Conservation (phyloP, 2,329 filamentous ascomycete genomes). For the Tricladium varicosporioides region DNA sequence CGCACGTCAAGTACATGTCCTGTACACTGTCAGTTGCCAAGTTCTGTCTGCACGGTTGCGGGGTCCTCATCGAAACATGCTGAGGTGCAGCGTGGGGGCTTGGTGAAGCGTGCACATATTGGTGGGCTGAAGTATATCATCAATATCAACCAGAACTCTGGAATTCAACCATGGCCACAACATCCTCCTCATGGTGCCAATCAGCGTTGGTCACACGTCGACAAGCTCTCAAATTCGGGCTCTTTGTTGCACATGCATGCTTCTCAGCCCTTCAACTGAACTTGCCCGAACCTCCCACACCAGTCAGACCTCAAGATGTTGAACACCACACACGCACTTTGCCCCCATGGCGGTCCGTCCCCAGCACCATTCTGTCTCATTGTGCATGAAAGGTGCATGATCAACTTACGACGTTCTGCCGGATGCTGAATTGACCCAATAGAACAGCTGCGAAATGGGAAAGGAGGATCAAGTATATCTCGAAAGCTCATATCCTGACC, state of each 20-base stretch:
- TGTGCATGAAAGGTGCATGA: conserved; percentile 4
- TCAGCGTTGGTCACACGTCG: neutral
- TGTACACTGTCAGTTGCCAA: neutral
- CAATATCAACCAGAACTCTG: neutral
- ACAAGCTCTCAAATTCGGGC: neutral
- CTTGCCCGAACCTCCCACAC: neutral
- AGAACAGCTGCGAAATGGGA: neutral
- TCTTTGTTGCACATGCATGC: neutral
- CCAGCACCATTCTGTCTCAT: neutral
- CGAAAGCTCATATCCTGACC: conserved; percentile 20
- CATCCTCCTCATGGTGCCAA: neutral
- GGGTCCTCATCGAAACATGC: conserved; percentile 17
- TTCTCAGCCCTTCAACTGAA: neutral
- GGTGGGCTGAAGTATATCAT: neutral
- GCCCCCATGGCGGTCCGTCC: conserved; percentile 1
- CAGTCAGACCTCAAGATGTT: neutral
- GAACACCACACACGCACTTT: neutral
- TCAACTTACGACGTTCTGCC: conserved; percentile 10
- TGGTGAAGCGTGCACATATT: too few relatives aligned
- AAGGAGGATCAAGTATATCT: conserved; percentile 1
- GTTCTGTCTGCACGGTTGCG: conserved; percentile 11
- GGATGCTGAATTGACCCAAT: conserved; percentile 18
- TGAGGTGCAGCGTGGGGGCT: conserved; percentile 16
- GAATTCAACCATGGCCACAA: neutral
- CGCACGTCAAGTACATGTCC: too few relatives aligned